phyloP scores from a whole-genome alignment of 208 protist genomes.

The Trypanosoma conorhini region DNA sequence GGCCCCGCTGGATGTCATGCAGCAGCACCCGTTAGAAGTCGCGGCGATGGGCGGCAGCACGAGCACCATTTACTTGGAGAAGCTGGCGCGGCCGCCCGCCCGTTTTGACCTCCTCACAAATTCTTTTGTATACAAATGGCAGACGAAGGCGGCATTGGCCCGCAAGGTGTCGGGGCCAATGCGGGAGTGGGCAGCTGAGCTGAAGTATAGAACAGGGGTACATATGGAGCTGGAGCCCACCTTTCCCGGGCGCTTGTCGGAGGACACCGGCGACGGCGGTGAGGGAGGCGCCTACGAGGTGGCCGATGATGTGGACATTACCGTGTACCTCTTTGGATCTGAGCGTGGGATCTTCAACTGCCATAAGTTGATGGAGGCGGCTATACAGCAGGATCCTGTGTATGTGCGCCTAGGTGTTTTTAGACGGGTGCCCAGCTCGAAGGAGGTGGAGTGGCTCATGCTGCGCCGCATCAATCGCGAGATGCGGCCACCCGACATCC shows the following conservation, averaged over 20 bases:
- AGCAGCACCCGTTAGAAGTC: slow-evolving; percentile 5
- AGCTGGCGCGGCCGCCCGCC: slow-evolving; percentile 66
- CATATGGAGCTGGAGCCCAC: slow-evolving; percentile 87
- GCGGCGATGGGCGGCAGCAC: background rate
- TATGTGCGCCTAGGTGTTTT: slow-evolving; percentile 90
- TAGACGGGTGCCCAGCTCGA: slow-evolving; percentile 46
- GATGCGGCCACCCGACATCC: slow-evolving; percentile 85
- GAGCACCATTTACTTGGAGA: slow-evolving; percentile 47
- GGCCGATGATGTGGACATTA: slow-evolving; percentile 89
- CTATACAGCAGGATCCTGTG: slow-evolving; percentile 72
- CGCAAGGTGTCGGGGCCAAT: slow-evolving; percentile 87
- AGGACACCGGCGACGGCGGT: background rate
- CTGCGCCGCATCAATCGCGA: slow-evolving; percentile 91
- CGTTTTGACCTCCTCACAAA: slow-evolving; percentile 89
- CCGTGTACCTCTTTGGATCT: slow-evolving; percentile 89
- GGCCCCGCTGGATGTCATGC: slow-evolving; percentile 9
- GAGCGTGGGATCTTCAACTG: slow-evolving; percentile 89
- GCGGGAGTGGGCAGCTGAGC: slow-evolving; percentile 88
- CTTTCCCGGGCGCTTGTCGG: slow-evolving; percentile 53
- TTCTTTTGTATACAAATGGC: slow-evolving; percentile 86
- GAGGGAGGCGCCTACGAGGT: slow-evolving; percentile 56
- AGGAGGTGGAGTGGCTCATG: slow-evolving; percentile 83
- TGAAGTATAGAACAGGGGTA: slow-evolving; percentile 91
- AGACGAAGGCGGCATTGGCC: slow-evolving; percentile 74
- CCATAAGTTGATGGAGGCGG: slow-evolving; percentile 83